These are phyloP conservation scores for Colletotrichum ledebouriae DNA, from an alignment of 2,329 filamentous ascomycete genomes.

Conservation along the genomic window DNA sequence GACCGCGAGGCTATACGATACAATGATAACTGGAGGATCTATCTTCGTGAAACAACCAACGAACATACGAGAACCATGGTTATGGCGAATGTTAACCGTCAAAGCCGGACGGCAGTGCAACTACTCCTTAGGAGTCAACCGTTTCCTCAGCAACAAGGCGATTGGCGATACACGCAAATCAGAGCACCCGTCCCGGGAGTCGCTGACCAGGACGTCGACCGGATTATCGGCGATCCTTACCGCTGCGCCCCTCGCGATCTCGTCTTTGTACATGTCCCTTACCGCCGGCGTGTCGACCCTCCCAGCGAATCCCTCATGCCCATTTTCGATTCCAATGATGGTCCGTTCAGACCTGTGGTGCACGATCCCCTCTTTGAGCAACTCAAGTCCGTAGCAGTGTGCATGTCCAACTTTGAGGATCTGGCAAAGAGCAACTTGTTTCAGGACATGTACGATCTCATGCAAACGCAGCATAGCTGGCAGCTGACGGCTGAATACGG, in stretches of 20 bases:
- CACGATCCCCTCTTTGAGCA: conserved; percentile 15
- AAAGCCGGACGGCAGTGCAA: background rate
- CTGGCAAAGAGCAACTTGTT: background rate
- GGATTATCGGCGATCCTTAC: conserved; percentile 22
- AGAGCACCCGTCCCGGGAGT: background rate
- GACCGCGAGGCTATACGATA: background rate
- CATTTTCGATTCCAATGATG: background rate
- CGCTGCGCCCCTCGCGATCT: conserved; percentile 21
- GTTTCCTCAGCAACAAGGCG: conserved; percentile 10
- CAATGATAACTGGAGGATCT: background rate
- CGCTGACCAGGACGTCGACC: background rate
- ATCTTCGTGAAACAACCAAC: background rate
- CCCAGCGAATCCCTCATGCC: background rate
- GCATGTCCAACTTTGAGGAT: conserved; percentile 3
- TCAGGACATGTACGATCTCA: background rate
- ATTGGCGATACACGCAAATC: conserved; percentile 21
- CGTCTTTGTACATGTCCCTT: conserved; percentile 10
- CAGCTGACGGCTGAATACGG: background rate
- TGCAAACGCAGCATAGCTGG: background rate
- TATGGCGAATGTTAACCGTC: background rate
- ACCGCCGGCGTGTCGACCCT: no score
- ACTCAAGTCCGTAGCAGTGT: conserved; percentile 5
- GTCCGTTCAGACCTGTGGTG: no score
- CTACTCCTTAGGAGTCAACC: background rate
- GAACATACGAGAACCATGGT: background rate